These are phyloP conservation scores for Exutisphaerella laricina DNA, from an alignment of 2,329 filamentous ascomycete species.

Conservation along the genomic window DNA sequence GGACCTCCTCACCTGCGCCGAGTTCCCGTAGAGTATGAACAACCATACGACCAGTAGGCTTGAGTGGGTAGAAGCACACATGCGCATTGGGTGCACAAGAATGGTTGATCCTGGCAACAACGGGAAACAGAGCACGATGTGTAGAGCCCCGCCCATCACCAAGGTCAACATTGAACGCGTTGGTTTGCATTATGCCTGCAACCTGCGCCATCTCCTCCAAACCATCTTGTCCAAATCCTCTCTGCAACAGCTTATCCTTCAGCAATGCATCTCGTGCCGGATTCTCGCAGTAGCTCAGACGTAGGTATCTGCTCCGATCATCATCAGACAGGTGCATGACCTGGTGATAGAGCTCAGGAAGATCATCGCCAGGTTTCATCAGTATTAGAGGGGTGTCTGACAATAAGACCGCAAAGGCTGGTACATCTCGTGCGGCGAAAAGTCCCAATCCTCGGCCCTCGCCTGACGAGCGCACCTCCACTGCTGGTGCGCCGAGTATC, in stretches of 20 bases:
- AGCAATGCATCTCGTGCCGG: conserved; percentile 16
- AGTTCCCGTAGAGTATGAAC: conserved; percentile 18
- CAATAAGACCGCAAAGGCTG: conserved; percentile 16
- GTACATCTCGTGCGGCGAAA: conserved; percentile 14
- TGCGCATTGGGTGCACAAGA: conserved; percentile 24
- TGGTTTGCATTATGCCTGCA: conserved; percentile 23
- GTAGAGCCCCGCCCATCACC: conserved; percentile 13
- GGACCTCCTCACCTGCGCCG: conserved; percentile 17
- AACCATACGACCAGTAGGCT: conserved; percentile 14
- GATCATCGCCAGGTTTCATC: conserved; percentile 22
- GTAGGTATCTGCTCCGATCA: conserved; percentile 13
- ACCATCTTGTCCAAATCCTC: conserved; percentile 11
- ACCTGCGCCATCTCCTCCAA: conserved; percentile 17
- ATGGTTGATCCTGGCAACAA: conserved; percentile 22
- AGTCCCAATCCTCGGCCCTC: conserved; percentile 21
- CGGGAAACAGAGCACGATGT: conserved; percentile 21
- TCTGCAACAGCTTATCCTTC: conserved; percentile 17
- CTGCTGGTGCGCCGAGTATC: conserved; percentile 13
- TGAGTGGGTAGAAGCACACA: conserved; percentile 19
- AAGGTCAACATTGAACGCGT: conserved; percentile 24
- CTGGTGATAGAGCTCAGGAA: conserved; percentile 21
- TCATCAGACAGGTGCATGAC: conserved; percentile 11
- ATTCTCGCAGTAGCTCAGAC: conserved; percentile 13
- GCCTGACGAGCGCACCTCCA: conserved; percentile 13
- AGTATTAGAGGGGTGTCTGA: conserved; percentile 16